Evolutionary conservation across 139 green algal species (phyloP), one percentile per base, ranked within the genome.

Genomic region (Klebsormidium nitens): DNA sequence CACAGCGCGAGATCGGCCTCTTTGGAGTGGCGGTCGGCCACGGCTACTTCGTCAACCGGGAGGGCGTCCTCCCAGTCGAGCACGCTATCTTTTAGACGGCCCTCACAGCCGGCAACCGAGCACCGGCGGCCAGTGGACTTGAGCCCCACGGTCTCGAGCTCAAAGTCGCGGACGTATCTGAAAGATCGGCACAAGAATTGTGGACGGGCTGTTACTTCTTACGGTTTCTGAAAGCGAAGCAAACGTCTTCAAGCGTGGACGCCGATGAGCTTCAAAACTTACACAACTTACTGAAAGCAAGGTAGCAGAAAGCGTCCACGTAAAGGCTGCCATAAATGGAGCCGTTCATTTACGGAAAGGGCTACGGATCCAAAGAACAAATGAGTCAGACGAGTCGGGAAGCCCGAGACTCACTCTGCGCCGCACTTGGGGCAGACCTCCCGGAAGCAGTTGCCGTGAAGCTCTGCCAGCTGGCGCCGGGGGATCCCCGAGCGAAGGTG

Each of bases 371-470:
- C n/a, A 69, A 64, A 68, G 14, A 69, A 14, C 14, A 64, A 17
- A 64, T 58, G 28, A 48, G 19, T 19, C 19, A 17, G 19, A 55
- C 23, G 46, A n/a, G 46, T 23, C 19, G 46, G 19, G 23, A 19
- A 55, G 46, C 19, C 23, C 19, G 46, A 23, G 19, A 52, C 66
- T 47, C 55, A 77, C 76, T 95, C 86, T 0, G 32, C 36, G 47
- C 72, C 69, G 83, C 92, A 97, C 1, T 46, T 46, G 14, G 61
- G 32, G 81, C 93, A 98, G 29, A 80, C 71, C 81, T 98, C 93
- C 40, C 80, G 78, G 66, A 97, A 96, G 78, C 90, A 96, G 82
- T 96, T 96, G 71, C 93, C 93, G 71, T 98, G 93, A 72, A 98
- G 84, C 84, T 98, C 93, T 2, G 93, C 88, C 3, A 97, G 72